These are phyloP conservation scores for Hypoxylon sp. DNA, from an alignment of 2,329 filamentous ascomycete genomes.

Conservation along the genomic window DNA sequence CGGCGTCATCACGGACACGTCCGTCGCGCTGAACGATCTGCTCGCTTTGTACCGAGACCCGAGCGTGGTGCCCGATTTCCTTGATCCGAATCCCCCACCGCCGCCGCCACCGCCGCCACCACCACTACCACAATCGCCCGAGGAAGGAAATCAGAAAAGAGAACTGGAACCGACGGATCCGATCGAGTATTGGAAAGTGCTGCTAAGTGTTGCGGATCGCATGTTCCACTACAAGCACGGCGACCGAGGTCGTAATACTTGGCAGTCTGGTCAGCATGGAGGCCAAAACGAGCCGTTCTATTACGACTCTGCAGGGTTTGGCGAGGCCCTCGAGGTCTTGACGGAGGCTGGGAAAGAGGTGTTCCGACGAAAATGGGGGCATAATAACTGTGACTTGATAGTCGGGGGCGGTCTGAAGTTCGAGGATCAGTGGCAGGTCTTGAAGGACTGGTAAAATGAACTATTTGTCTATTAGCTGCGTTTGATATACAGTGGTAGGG, in stretches of 20 bases:
- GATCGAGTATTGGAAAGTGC: constrained; percentile 43
- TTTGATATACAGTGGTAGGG: too few species aligned
- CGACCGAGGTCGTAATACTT: constrained; percentile 51
- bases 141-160: constrained; percentile 26
- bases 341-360: constrained; percentile 48
- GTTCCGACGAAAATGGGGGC: constrained; percentile 56
- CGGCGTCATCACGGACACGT: constrained; percentile 57
- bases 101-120: constrained; percentile 43
- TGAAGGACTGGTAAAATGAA: constrained; percentile 55
- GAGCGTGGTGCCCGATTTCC: constrained; percentile 48
- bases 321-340: constrained; percentile 46
- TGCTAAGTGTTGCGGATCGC: constrained; percentile 43
- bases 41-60: constrained; percentile 56
- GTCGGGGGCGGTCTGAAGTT: constrained; percentile 47
- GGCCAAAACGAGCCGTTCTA: constrained; percentile 55
- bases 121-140: constrained; percentile 38
- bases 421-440: constrained; percentile 58
- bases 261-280: constrained; percentile 53
- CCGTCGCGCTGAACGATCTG: constrained; percentile 55
- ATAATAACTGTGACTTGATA: constrained; percentile 54
- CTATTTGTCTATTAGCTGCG: too few species aligned
- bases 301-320: constrained; percentile 49
- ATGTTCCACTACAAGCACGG: constrained; percentile 56
- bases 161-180: constrained; percentile 33
- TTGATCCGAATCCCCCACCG: constrained; percentile 50